Base-by-base conservation (phyloP, 2,329 filamentous ascomycete genomes). In the Diplocarpon mali region DNA sequence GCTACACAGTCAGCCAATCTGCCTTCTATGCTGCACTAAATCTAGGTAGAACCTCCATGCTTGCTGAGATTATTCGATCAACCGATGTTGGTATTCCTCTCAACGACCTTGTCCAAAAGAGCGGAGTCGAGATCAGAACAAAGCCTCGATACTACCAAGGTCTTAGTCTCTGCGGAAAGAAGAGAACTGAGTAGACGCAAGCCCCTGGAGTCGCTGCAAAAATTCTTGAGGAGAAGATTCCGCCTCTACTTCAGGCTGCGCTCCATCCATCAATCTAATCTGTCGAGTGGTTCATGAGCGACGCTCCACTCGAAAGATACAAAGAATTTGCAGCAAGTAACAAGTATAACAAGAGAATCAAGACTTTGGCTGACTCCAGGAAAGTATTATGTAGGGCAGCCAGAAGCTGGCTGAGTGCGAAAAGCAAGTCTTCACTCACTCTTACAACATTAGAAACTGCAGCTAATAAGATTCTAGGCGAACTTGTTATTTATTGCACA, bases 101-200 rank as follows among this genome's bases (percentile, higher is more conserved):
- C 0, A 74, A 83, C 38, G 66, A 75, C 14, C 64, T 92, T 5
- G 73, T 84, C 35, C 74, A 80, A 62, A 74, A 73, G 45, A 80
- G 71, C 45, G 83, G 83, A 2, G 63, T 82, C 1, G 71, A 81
- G 54, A 61, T 80, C 39, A 69, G 75, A 42, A 67, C 75, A 51
- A 84, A 81, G 60, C 76, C 84, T 1, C 72, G 73, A 14, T 85
- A 76, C 60, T 93, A 93, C 58, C 82, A 85, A 61, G 86, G 86
- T 0, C 63, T 90, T 27, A 80, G 77, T 1, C 80, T 93, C 1
- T 79, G 83, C 51, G 85, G 85, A 2, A 78, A 77, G 61, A 89
- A 89, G 62, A 69, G 77, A 39, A 67, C 69, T 29, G 85, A 89
- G 54, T 93, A 85, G 86, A 83, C 83, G 1, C 72, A 70, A 16